phyloP scores from a whole-genome alignment of 306 rosid genomes.

The Quercus dentata region DNA sequence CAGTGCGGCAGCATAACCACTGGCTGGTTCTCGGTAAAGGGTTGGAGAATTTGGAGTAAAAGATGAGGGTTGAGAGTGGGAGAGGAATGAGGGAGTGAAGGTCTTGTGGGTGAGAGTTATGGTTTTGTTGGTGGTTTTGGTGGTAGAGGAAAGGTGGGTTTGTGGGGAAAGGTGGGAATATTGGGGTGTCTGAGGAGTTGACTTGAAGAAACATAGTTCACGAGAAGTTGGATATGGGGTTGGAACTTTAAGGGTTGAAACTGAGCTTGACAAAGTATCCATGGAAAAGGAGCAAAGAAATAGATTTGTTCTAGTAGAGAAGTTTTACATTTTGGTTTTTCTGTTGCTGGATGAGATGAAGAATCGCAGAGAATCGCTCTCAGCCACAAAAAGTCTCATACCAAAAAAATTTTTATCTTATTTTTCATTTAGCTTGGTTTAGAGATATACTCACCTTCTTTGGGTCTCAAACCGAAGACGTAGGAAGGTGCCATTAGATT shows the following conservation, averaged over 20 bases:
- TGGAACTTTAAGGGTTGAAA: slow-evolving; percentile 52
- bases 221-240: slow-evolving; percentile 37
- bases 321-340: neutral
- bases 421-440: too few relatives aligned
- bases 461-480: too few relatives aligned
- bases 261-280: slow-evolving; percentile 70
- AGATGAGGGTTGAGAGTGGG: slow-evolving; percentile 21
- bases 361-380: neutral
- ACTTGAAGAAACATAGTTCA: slow-evolving; percentile 41
- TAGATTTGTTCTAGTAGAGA: neutral
- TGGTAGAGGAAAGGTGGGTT: slow-evolving; percentile 30
- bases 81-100: slow-evolving; percentile 16
- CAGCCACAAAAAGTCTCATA: neutral
- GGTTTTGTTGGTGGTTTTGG: slow-evolving; percentile 36
- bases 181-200: slow-evolving; percentile 12
- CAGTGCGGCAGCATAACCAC: slow-evolving; percentile 82
- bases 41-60: slow-evolving; percentile 16
- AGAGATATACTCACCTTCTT: too few relatives aligned
- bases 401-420: too few relatives aligned
- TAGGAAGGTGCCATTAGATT: too few relatives aligned
- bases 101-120: slow-evolving; percentile 28
- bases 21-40: slow-evolving; percentile 43
- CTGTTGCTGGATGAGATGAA: neutral
- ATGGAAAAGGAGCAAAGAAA: slow-evolving; percentile 29
- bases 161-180: slow-evolving; percentile 21